phyloP scores from a whole-genome alignment of 2,329 filamentous ascomycete species.

The Phaeosphaeria sp. region DNA sequence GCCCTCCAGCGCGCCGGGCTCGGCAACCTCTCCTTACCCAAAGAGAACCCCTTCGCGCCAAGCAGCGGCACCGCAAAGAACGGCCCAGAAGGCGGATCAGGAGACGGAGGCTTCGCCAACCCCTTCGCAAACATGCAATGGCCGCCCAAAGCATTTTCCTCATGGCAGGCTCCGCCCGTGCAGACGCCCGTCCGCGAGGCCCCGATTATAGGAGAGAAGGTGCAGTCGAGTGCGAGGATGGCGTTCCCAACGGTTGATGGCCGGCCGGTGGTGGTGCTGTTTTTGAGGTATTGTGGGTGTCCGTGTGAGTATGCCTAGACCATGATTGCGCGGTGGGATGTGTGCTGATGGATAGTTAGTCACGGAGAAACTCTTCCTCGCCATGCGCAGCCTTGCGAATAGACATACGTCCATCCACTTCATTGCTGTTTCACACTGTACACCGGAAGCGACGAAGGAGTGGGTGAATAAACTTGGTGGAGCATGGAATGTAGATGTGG shows the following conservation, averaged over 20 bases:
- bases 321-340: background rate
- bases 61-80: slow-evolving; percentile 39
- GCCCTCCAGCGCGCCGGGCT: slow-evolving; percentile 65
- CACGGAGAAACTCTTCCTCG: slow-evolving; percentile 60
- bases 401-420: slow-evolving; percentile 60
- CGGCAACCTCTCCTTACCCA: slow-evolving; percentile 57
- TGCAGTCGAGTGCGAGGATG: slow-evolving; percentile 37
- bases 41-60: slow-evolving; percentile 28
- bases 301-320: slow-evolving; percentile 34
- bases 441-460: slow-evolving; percentile 61
- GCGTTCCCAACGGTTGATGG: slow-evolving; percentile 40
- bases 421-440: slow-evolving; percentile 67
- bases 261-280: slow-evolving; percentile 39
- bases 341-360: slow-evolving; percentile 23
- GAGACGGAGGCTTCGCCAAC: slow-evolving; percentile 34
- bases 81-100: slow-evolving; percentile 20
- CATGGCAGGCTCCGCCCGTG: slow-evolving; percentile 43
- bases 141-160: slow-evolving; percentile 41
- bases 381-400: slow-evolving; percentile 62
- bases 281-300: slow-evolving; percentile 44
- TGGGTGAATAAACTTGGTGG: slow-evolving; percentile 67
- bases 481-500: slow-evolving; percentile 62
- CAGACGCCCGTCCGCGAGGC: slow-evolving; percentile 34
- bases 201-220: slow-evolving; percentile 35
- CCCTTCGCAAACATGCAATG: slow-evolving; percentile 48